These are phyloP conservation scores for Zelopaecilomyces penicillatus DNA, from an alignment of 2,329 filamentous ascomycete genomes.

Conservation along the genomic window DNA sequence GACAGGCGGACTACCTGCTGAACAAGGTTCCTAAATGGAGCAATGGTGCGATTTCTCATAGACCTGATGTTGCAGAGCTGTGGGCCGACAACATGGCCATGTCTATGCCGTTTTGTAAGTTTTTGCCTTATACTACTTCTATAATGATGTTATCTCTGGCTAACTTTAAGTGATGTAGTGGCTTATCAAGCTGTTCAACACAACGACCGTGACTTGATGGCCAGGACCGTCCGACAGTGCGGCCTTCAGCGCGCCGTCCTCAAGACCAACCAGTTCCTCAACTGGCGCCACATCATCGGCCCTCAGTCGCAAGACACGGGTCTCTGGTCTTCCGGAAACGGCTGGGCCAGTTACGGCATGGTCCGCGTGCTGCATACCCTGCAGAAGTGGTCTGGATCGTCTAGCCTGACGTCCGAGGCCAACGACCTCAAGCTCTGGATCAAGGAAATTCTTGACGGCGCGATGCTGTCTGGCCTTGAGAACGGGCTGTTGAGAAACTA, in stretches of 20 bases:
- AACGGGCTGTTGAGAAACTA: slow-evolving; percentile 8
- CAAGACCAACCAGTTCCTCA: slow-evolving; percentile 5
- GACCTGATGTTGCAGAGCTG: slow-evolving; percentile 8
- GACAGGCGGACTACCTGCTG: slow-evolving; percentile 7
- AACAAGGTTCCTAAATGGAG: slow-evolving; percentile 3
- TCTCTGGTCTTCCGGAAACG: slow-evolving; percentile 11
- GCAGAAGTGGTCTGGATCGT: slow-evolving; percentile 9
- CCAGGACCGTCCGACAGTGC: slow-evolving; percentile 6
- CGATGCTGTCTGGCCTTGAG: slow-evolving; percentile 3
- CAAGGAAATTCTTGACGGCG: slow-evolving; percentile 11
- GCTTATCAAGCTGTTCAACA: slow-evolving; percentile 4
- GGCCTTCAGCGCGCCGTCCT: slow-evolving; percentile 10
- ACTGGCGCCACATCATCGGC: slow-evolving; percentile 12
- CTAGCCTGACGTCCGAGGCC: neutral
- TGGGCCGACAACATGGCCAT: slow-evolving; percentile 12
- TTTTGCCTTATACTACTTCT: neutral
- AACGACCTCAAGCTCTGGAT: slow-evolving; percentile 8
- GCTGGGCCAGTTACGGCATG: slow-evolving; percentile 11
- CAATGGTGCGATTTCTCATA: slow-evolving; percentile 10
- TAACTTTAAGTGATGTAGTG: neutral
- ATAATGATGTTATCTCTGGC: neutral
- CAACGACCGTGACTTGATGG: slow-evolving; percentile 6
- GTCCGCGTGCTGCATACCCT: slow-evolving; percentile 10
- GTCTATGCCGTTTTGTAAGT: slow-evolving; percentile 11
- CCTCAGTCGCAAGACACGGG: slow-evolving; percentile 10